phyloP scores from a whole-genome alignment of 163 green algal species.

The Scenedesmus sp. region DNA sequence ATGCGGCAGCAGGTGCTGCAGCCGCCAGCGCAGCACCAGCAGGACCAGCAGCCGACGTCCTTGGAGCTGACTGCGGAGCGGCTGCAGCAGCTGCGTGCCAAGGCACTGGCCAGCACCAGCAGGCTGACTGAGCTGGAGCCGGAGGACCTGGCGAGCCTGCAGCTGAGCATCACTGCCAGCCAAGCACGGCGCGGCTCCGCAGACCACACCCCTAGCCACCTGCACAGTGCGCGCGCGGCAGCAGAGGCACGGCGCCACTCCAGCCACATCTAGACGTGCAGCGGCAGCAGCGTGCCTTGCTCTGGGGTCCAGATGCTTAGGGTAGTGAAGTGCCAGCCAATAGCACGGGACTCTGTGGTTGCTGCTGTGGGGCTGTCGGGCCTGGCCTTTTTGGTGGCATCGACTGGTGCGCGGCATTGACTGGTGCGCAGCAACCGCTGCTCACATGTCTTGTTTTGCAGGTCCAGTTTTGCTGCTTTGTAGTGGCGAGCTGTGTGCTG shows the following conservation, averaged over 20 bases:
- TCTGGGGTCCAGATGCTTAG: not conserved
- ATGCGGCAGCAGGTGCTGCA: not conserved
- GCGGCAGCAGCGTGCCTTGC: not conserved
- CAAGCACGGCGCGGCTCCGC: not conserved
- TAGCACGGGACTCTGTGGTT: not conserved
- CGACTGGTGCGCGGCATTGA: too few relatives aligned
- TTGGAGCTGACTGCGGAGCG: slow-evolving; percentile 12
- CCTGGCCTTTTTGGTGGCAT: too few relatives aligned
- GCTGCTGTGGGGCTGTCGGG: too few relatives aligned
- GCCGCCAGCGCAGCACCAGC: not conserved
- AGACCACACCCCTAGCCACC: slow-evolving; percentile 2
- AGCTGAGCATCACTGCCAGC: slow-evolving; percentile 15
- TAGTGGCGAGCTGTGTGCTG: too few relatives aligned
- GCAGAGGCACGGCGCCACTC: slow-evolving; percentile 22
- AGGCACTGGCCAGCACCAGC: slow-evolving; percentile 32
- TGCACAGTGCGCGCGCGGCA: not conserved
- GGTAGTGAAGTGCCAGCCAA: too few relatives aligned
- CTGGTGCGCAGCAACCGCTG: too few relatives aligned
- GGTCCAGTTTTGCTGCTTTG: too few relatives aligned
- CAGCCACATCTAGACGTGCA: slow-evolving; percentile 29
- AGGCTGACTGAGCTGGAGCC: slow-evolving; percentile 19
- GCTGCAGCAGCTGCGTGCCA: slow-evolving; percentile 37
- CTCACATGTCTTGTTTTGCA: too few relatives aligned
- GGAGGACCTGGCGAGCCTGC: slow-evolving; percentile 39
- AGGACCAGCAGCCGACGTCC: not conserved